Conservation (phyloP, 116 monocot species). For the Trichopus zeylanicus region DNA sequence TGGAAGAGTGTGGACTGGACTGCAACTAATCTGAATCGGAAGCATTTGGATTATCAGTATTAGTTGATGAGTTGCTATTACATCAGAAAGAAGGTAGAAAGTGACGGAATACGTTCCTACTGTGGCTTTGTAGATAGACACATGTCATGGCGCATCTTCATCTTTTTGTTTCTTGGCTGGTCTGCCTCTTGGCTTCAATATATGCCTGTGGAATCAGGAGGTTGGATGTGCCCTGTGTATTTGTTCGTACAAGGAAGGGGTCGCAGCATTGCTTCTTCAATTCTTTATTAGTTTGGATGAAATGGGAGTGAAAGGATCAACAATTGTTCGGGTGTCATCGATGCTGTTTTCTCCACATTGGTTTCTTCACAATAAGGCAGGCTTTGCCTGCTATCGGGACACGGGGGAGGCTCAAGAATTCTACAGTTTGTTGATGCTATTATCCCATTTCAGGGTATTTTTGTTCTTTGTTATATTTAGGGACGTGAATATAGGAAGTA, state of each 20-base stretch:
- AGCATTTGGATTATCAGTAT: background rate
- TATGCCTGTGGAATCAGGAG: background rate
- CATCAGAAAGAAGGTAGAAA: background rate
- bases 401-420: background rate
- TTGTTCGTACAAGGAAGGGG: conserved; percentile 13
- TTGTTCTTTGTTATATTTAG: conserved; percentile 6
- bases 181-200: conserved; percentile 1
- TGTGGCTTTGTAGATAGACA: conserved; percentile 33
- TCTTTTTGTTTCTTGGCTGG: background rate
- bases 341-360: conserved; percentile 28
- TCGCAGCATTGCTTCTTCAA: conserved; percentile 15
- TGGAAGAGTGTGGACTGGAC: conserved; percentile 73
- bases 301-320: conserved; percentile 2
- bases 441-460: conserved; percentile 2
- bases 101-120: background rate
- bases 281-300: conserved; percentile 45
- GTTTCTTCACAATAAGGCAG: conserved; percentile 43
- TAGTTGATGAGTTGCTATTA: background rate
- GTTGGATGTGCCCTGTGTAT: conserved; percentile 12
- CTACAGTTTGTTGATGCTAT: conserved; percentile 2
- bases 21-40: conserved; percentile 25
- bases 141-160: conserved; percentile 12
- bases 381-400: conserved; percentile 10
- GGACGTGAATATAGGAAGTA: background rate
- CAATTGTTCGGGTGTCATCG: conserved; percentile 19